phyloP scores from a whole-genome alignment of 2,329 filamentous ascomycete genomes.

The Blumeria hordei region DNA sequence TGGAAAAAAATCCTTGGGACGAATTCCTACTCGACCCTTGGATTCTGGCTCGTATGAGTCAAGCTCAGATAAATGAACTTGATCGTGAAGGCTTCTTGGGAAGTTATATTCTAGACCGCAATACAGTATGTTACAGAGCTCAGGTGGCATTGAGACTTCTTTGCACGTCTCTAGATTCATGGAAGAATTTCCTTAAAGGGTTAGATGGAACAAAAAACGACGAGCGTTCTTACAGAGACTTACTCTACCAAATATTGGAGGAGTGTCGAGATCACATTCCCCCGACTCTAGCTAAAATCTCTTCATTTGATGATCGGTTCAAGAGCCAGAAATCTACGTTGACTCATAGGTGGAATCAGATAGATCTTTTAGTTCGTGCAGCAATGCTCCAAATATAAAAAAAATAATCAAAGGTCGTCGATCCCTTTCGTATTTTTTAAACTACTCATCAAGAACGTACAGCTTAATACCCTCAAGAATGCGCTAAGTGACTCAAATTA shows the following conservation, averaged over 20 bases:
- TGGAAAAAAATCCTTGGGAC: slow-evolving; percentile 13
- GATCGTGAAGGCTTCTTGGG: slow-evolving; percentile 24
- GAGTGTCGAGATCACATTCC: slow-evolving; percentile 2
- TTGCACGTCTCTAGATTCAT: slow-evolving; percentile 17
- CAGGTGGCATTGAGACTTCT: slow-evolving; percentile 26
- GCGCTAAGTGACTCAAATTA: too few species aligned
- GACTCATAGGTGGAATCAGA: slow-evolving; percentile 9
- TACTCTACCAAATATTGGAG: slow-evolving; percentile 15
- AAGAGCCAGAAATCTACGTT: slow-evolving; percentile 7
- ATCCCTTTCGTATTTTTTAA: too few species aligned
- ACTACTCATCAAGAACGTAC: too few species aligned
- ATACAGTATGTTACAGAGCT: slow-evolving; percentile 28
- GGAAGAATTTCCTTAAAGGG: slow-evolving; percentile 22
- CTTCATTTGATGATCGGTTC: slow-evolving; percentile 4
- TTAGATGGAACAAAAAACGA: slow-evolving; percentile 22
- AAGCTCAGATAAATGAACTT: slow-evolving; percentile 17
- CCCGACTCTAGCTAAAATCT: slow-evolving; percentile 3
- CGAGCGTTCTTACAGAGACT: slow-evolving; percentile 17
- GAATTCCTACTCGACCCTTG: slow-evolving; percentile 11
- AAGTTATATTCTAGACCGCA: slow-evolving; percentile 25
- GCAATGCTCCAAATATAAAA: slow-evolving; percentile 6
- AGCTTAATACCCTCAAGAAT: too few species aligned
- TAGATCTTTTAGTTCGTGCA: slow-evolving; percentile 1
- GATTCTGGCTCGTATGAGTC: slow-evolving; percentile 10
- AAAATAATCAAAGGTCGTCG: too few species aligned